Conservation (phyloP, 1,284 basidiomycete species). For the Fereydounia khargensis region DNA sequence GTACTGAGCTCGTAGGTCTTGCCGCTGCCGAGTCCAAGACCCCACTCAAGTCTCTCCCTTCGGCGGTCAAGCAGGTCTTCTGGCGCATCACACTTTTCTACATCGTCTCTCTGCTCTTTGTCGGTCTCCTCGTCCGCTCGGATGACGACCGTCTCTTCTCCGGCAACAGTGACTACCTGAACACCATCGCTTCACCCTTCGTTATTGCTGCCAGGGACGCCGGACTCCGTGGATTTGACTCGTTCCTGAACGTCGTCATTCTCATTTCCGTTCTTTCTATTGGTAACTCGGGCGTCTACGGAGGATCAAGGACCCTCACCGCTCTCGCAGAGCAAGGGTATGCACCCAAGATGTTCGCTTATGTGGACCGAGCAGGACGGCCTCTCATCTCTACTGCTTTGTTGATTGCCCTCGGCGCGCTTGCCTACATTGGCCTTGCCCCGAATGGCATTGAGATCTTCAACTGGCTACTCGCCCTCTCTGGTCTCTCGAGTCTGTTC, state of each 20-base stretch:
- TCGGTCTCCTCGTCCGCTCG: slow-evolving; percentile 64
- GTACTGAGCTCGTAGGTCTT: slow-evolving; percentile 66
- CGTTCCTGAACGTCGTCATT: slow-evolving; percentile 62
- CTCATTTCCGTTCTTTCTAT: slow-evolving; percentile 58
- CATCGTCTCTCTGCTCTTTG: slow-evolving; percentile 63
- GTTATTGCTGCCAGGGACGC: slow-evolving; percentile 61
- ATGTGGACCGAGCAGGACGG: slow-evolving; percentile 62
- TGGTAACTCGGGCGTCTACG: slow-evolving; percentile 58
- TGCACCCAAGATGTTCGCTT: slow-evolving; percentile 58
- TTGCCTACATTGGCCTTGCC: slow-evolving; percentile 58
- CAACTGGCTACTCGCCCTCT: slow-evolving; percentile 61
- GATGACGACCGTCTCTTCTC: slow-evolving; percentile 34
- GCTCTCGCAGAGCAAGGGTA: slow-evolving; percentile 57
- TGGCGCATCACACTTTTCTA: slow-evolving; percentile 62
- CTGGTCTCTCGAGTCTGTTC: slow-evolving; percentile 62
- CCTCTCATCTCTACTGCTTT: slow-evolving; percentile 59
- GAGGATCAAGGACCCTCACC: slow-evolving; percentile 57
- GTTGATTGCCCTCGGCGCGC: slow-evolving; percentile 42
- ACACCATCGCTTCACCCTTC: slow-evolving; percentile 61
- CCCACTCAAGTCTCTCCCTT: slow-evolving; percentile 61
- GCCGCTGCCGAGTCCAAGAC: slow-evolving; percentile 65
- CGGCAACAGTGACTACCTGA: slow-evolving; percentile 56
- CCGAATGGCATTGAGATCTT: slow-evolving; percentile 54
- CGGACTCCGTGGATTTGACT: slow-evolving; percentile 59
- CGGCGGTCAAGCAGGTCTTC: slow-evolving; percentile 61